Evolutionary conservation across 2,329 filamentous ascomycete species (phyloP), one percentile per base, ranked within the genome.

Genomic region (Fusarium papillatum): DNA sequence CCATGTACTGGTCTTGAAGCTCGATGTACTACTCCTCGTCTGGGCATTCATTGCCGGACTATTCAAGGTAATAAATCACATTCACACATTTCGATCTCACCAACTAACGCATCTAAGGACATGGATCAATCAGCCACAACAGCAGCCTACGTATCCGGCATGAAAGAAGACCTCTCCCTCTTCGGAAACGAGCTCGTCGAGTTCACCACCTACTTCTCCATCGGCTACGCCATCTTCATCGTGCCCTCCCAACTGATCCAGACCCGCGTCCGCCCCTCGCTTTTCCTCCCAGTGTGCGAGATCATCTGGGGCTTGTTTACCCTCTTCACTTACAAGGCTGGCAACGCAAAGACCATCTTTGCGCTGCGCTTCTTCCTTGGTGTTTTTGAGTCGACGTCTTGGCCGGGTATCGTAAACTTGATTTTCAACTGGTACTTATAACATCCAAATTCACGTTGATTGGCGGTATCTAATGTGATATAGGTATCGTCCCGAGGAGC

Each of bases 1-100:
- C 5, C 81, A 80, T 67, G 78, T 81, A 5, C 36, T 82, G 34
- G 72, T 82, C 0, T 69, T 82, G 11, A 82, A 82, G 61, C 72
- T 82, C 4, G 81, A 82, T 50, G 34, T 76, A 16, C 50, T 82
- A 0, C 70, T 82, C 2, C 70, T 80, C 60, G 70, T 80, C 0
- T 82, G 82, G 78, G 80, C 80, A 0, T 43, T 72, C 10, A 66
- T 79, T 11, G 77, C 77, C 0, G 77, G 77, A 2, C 16, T 62
- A 14, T 64, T 70, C 41, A 73, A 75, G 62, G 73, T 65, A 65
- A 24, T 1, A 16, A 3, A 16, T 7, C 29, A 5, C 41, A 16
- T 1, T 16, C 4, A 60, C 22, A 7, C n/a, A 50, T 59, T 2
- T 60, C 7, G 19, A 36, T 16, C 29, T 17, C n/a, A 22, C 2